Percentiles rank a stretch among this genome's conserved stretches.
phyloP scores from a whole-genome alignment of 1,284 basidiomycete species.

The Moesziomyces globuligerus region DNA sequence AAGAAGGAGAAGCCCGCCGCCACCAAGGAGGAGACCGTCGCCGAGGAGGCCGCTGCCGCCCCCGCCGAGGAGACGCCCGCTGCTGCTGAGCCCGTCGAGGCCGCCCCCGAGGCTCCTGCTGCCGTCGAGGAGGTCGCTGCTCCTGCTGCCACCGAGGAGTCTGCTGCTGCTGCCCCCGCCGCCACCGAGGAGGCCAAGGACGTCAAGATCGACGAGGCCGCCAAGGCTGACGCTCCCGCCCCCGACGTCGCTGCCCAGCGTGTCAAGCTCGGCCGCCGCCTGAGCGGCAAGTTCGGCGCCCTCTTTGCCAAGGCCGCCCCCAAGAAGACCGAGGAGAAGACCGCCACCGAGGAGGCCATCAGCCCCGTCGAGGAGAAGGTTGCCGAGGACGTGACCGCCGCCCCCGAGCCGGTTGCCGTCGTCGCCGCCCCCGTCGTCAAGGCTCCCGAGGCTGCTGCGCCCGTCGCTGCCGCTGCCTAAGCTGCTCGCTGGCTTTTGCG shows the following conservation, averaged over 20 bases:
- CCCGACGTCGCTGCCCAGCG: slow-evolving; percentile 51
- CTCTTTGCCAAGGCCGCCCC: slow-evolving; percentile 52
- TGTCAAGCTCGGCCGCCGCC: slow-evolving; percentile 57
- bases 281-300: slow-evolving; percentile 56
- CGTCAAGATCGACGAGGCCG: slow-evolving; percentile 58
- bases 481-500: not conserved
- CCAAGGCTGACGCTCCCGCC: slow-evolving; percentile 51
- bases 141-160: slow-evolving; percentile 26
- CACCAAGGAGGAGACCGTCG: slow-evolving; percentile 33
- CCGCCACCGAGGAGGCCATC: slow-evolving; percentile 22
- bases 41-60: slow-evolving; percentile 40
- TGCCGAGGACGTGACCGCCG: slow-evolving; percentile 30
- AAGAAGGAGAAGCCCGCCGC: slow-evolving; percentile 47
- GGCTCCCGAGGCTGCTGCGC: slow-evolving; percentile 41
- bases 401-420: slow-evolving; percentile 13
- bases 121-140: slow-evolving; percentile 24
- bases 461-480: slow-evolving; percentile 48
- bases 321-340: slow-evolving; percentile 51
- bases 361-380: slow-evolving; percentile 42
- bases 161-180: slow-evolving; percentile 19
- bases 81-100: slow-evolving; percentile 25
- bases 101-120: slow-evolving; percentile 8
- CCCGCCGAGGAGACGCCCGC: slow-evolving; percentile 32
- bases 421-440: slow-evolving; percentile 31
- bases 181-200: slow-evolving; percentile 39